Evolutionary conservation across 768 basidiomycete species (phyloP).

Genomic region (Suillus subluteus): DNA sequence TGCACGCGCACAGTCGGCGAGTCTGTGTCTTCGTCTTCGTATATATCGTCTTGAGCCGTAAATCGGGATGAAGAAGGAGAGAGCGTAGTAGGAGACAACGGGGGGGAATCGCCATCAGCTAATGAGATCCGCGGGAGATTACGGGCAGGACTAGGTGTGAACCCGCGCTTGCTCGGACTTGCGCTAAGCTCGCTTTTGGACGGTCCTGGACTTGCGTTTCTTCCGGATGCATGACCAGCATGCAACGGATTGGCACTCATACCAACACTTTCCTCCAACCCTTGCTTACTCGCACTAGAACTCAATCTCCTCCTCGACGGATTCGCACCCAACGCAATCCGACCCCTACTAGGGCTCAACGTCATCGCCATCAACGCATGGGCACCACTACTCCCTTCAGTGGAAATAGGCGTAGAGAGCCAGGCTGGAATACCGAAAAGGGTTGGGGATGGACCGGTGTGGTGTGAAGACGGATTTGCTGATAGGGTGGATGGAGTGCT

Average conservation of each 20-base stretch:
- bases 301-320: conserved; percentile 5
- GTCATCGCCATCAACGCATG: conserved; percentile 47
- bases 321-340: conserved; percentile 1
- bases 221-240: conserved; percentile 6
- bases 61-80: conserved; percentile 7
- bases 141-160: conserved; percentile 21
- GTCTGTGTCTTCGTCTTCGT: conserved; percentile 2
- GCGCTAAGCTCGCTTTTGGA: conserved; percentile 21
- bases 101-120: conserved; percentile 13
- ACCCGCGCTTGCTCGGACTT: conserved; percentile 1
- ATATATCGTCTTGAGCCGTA: not conserved
- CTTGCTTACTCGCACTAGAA: conserved; percentile 3
- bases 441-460: conserved; percentile 24
- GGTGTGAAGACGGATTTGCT: conserved; percentile 14
- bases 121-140: conserved; percentile 27
- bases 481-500: conserved; percentile 13
- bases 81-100: conserved; percentile 5
- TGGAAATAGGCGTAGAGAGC: conserved; percentile 30
- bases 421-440: conserved; percentile 31
- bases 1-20: not conserved
- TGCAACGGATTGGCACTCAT: not conserved
- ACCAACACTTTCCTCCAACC: not conserved
- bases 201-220: conserved; percentile 24
- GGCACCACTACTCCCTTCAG: conserved; percentile 22
- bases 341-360: conserved; percentile 16